These are phyloP conservation scores for Saururus chinensis DNA, from an alignment of 164 flowering plant species.

Conservation along the genomic window DNA sequence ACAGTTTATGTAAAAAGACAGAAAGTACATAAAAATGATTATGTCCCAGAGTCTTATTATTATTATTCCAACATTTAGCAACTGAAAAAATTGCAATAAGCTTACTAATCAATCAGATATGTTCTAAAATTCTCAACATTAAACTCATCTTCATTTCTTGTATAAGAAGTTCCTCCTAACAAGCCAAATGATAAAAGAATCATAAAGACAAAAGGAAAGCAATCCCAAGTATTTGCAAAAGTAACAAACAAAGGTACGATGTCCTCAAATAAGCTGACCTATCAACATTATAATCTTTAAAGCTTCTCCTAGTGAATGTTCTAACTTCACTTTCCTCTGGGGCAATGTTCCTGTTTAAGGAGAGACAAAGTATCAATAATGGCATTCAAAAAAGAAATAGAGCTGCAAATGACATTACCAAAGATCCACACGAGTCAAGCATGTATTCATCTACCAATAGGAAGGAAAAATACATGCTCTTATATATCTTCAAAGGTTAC, in stretches of 20 bases:
- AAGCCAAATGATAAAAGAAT: background rate
- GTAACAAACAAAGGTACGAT: background rate
- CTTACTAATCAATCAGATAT: too few relatives aligned
- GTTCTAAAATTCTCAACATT: too few relatives aligned
- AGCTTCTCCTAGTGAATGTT: constrained; percentile 53
- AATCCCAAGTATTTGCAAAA: background rate
- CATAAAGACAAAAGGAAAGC: background rate
- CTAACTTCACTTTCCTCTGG: constrained; percentile 30
- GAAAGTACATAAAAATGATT: too few relatives aligned
- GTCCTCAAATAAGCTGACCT: constrained; percentile 31
- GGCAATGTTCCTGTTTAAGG: constrained; percentile 40
- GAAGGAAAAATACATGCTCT: too few relatives aligned
- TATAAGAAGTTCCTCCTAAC: too few relatives aligned
- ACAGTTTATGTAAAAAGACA: too few relatives aligned
- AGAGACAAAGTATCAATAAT: background rate
- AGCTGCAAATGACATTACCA: background rate
- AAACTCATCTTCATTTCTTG: too few relatives aligned
- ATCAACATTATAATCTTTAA: constrained; percentile 78
- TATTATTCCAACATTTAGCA: too few relatives aligned
- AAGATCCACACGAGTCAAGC: background rate
- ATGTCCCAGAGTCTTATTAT: too few relatives aligned
- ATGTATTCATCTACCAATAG: background rate
- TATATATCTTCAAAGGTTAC: background rate
- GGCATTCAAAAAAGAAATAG: background rate
- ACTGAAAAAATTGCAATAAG: too few relatives aligned